These are phyloP conservation scores for Xerocomus brunneocitrinus DNA, from an alignment of 768 basidiomycete genomes.

Conservation along the genomic window DNA sequence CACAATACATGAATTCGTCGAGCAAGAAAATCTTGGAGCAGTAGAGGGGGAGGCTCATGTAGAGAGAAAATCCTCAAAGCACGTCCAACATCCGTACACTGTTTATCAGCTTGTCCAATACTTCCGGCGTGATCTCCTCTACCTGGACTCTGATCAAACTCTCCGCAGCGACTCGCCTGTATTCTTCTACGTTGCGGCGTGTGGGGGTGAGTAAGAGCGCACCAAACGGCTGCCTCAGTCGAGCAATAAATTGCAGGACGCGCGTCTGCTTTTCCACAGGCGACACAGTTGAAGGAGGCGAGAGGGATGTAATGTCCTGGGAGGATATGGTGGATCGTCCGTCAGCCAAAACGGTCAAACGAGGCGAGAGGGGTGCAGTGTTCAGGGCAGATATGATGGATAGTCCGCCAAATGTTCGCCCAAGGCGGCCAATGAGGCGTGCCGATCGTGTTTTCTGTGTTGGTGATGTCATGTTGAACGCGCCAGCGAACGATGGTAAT, in stretches of 20 bases:
- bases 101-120: neutral
- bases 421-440: neutral
- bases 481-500: neutral
- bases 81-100: too few relatives aligned
- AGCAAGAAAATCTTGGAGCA: too few relatives aligned
- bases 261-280: neutral
- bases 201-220: neutral
- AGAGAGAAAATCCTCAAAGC: too few relatives aligned
- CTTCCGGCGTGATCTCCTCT: neutral
- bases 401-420: neutral
- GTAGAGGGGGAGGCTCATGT: neutral
- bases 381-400: too few relatives aligned
- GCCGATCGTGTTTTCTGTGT: neutral
- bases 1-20: too few relatives aligned
- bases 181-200: neutral
- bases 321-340: neutral
- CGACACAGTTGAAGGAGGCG: neutral
- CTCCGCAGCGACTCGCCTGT: neutral
- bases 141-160: neutral
- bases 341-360: too few relatives aligned
- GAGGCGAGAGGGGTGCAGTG: too few relatives aligned
- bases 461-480: too few relatives aligned
- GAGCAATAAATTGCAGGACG: neutral
- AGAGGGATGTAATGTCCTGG: neutral
- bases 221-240: neutral